Percentiles rank a stretch among this genome's conserved stretches.
Evolutionary conservation across 331 rosid genomes (phyloP).

Genomic region (Dryas integrifolia): DNA sequence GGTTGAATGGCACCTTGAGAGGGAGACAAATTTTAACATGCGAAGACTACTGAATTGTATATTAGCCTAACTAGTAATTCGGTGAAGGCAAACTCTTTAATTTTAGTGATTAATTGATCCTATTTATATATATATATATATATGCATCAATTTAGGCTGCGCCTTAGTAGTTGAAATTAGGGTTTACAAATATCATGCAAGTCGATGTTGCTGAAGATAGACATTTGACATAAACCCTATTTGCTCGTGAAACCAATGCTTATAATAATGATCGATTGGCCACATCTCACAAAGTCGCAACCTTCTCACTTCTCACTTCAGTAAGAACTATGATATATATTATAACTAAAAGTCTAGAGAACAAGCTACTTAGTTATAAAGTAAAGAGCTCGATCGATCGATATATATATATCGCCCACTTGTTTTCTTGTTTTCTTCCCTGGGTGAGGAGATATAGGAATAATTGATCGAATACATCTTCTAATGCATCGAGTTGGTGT

Average conservation of each 20-base stretch:
- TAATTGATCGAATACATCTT: no score
- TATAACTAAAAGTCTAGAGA: no score
- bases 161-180: conserved; percentile 6
- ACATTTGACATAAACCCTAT: not conserved
- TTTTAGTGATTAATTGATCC: not conserved
- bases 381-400: no score
- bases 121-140: conserved; percentile 5
- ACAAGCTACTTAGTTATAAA: no score
- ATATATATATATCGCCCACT: no score
- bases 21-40: not conserved
- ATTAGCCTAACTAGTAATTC: not conserved
- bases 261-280: not conserved
- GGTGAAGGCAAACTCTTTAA: not conserved
- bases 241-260: not conserved
- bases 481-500: no score
- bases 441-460: no score
- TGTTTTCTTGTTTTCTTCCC: no score
- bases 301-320: no score
- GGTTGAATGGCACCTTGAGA: not conserved
- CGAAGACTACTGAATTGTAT: not conserved
- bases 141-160: not conserved
- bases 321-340: no score
- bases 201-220: not conserved
- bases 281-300: no score
- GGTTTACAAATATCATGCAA: not conserved